A percentile compares a stretch with the other conserved stretches of the same genome.
These are phyloP conservation scores for Ramaria sp. DNA, from an alignment of 768 basidiomycete genomes.

Conservation along the genomic window DNA sequence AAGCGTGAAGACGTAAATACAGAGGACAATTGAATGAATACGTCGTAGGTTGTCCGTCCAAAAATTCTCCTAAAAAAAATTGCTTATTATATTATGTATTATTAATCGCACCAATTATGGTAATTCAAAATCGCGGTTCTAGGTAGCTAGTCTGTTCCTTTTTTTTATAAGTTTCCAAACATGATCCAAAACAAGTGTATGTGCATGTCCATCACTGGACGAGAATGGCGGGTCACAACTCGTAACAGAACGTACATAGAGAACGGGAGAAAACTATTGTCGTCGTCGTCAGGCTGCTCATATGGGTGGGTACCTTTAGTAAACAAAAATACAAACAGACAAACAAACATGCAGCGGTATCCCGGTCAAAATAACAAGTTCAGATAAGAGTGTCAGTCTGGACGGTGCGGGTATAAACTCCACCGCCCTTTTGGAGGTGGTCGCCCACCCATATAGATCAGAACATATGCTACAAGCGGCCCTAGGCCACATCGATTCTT, in stretches of 20 bases:
- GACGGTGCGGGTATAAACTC: background rate
- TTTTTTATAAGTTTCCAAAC: no score
- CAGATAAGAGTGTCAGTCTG: background rate
- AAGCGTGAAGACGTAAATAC: no score
- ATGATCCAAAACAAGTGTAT: no score
- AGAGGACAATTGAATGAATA: no score
- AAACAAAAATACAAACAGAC: slow-evolving; percentile 7
- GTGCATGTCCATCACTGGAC: no score
- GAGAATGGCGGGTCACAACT: background rate
- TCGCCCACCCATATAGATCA: background rate
- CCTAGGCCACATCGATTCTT: background rate
- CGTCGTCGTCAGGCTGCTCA: background rate
- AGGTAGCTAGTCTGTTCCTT: no score
- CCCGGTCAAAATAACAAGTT: background rate
- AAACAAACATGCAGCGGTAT: slow-evolving; percentile 5
- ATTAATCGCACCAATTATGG: no score
- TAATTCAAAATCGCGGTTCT: no score
- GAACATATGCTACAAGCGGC: slow-evolving; percentile 4
- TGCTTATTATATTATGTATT: no score
- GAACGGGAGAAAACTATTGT: background rate
- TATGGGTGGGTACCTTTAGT: background rate
- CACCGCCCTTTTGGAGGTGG: background rate
- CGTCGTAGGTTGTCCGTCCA: no score
- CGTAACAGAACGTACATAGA: background rate
- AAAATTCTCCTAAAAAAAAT: no score